phyloP scores from a whole-genome alignment of 768 basidiomycete species.

The Naganishia vaughanmartiniae region DNA sequence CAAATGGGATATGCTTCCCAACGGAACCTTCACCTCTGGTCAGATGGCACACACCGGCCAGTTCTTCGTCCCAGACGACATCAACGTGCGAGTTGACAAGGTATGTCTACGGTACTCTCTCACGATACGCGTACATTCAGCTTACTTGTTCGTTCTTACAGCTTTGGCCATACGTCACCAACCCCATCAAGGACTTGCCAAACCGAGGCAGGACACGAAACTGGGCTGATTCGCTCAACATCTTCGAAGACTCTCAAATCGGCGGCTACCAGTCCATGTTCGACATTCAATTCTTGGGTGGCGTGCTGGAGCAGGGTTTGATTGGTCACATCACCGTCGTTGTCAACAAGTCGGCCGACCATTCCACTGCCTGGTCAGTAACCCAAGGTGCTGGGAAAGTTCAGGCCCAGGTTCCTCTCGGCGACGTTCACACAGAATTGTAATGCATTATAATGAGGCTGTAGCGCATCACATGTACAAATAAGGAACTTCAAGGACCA shows the following conservation, averaged over 20 bases:
- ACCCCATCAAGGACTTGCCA: slow-evolving; percentile 40
- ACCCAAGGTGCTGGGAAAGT: slow-evolving; percentile 24
- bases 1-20: slow-evolving; percentile 30
- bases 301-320: slow-evolving; percentile 46
- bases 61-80: slow-evolving; percentile 47
- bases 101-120: background rate
- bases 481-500: background rate
- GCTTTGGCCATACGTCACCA: slow-evolving; percentile 42
- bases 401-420: slow-evolving; percentile 6
- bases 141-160: background rate
- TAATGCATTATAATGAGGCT: slow-evolving; percentile 8
- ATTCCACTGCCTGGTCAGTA: slow-evolving; percentile 26
- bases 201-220: slow-evolving; percentile 49
- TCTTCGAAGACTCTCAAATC: slow-evolving; percentile 46
- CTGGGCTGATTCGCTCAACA: slow-evolving; percentile 50
- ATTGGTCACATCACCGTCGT: slow-evolving; percentile 50
- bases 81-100: slow-evolving; percentile 50
- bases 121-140: background rate
- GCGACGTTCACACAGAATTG: slow-evolving; percentile 6
- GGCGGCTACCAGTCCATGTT: slow-evolving; percentile 48
- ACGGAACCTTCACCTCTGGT: slow-evolving; percentile 33
- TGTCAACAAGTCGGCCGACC: slow-evolving; percentile 34
- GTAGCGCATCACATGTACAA: slow-evolving; percentile 8
- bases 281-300: slow-evolving; percentile 46
- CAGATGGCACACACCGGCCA: slow-evolving; percentile 48